These are phyloP conservation scores for Cercophora newfieldiana DNA, from an alignment of 495 filamentous ascomycete genomes.

Conservation along the genomic window DNA sequence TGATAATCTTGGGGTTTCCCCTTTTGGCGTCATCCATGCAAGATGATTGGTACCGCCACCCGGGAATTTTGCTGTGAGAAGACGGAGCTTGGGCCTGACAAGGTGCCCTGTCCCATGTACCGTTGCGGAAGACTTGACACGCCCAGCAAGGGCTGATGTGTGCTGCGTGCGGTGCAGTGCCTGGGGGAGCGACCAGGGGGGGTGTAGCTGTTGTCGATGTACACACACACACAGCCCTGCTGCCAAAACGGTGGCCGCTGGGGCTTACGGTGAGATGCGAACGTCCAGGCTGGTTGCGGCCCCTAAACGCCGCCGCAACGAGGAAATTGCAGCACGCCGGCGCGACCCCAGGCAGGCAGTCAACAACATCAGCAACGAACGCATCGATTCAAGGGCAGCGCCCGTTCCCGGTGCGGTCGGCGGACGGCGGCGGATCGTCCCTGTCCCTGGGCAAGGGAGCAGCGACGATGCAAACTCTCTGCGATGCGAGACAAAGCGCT, in stretches of 20 bases:
- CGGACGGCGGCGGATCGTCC: background rate
- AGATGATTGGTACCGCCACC: slow-evolving; percentile 40
- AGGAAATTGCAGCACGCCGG: slow-evolving; percentile 10
- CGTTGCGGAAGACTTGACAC: slow-evolving; percentile 24
- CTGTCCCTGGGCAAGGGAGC: slow-evolving; percentile 19
- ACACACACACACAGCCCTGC: slow-evolving; percentile 10
- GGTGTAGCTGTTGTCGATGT: slow-evolving; percentile 10
- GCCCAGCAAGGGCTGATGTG: slow-evolving; percentile 27
- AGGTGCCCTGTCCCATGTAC: slow-evolving; percentile 20
- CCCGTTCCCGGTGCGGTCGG: background rate
- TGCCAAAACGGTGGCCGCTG: slow-evolving; percentile 16
- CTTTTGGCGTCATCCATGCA: slow-evolving; percentile 34
- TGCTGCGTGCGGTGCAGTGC: too few species aligned
- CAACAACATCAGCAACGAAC: slow-evolving; percentile 15
- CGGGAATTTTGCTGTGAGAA: slow-evolving; percentile 30
- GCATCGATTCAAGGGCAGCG: background rate
- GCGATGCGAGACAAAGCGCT: slow-evolving; percentile 21
- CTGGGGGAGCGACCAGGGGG: slow-evolving; percentile 13
- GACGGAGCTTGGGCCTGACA: slow-evolving; percentile 59
- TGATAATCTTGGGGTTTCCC: slow-evolving; percentile 43
- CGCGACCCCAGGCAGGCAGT: background rate
- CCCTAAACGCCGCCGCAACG: slow-evolving; percentile 5
- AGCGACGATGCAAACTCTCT: slow-evolving; percentile 21
- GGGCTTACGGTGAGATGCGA: background rate
- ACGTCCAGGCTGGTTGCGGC: slow-evolving; percentile 1